phyloP scores from a whole-genome alignment of 768 basidiomycete genomes.

The Asterophora lycoperdoides region DNA sequence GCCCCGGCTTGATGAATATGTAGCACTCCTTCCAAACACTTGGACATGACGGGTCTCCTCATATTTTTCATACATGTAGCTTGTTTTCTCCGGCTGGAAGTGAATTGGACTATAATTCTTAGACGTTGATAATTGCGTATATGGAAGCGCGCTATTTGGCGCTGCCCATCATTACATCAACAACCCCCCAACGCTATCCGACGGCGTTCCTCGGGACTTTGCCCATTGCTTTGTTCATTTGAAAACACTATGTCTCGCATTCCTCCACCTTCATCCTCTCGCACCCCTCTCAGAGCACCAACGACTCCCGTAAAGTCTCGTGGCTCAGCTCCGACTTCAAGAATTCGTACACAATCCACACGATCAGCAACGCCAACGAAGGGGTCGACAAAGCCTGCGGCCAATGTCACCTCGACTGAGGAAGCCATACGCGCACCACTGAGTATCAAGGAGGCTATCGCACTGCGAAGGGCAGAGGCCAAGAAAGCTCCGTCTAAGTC shows the following conservation, averaged over 20 bases:
- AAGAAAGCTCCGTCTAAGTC: constrained; percentile 49
- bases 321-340: constrained; percentile 14
- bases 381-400: constrained; percentile 14
- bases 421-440: constrained; percentile 20
- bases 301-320: constrained; percentile 25
- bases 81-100: too few relatives aligned
- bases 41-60: too few relatives aligned
- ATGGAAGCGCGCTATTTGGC: constrained; percentile 7
- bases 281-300: constrained; percentile 24
- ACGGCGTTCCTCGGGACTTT: not conserved
- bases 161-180: not conserved
- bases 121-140: not conserved
- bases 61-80: too few relatives aligned
- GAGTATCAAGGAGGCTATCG: constrained; percentile 75
- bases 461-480: constrained; percentile 71
- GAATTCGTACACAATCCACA: constrained; percentile 20
- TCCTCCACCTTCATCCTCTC: constrained; percentile 28
- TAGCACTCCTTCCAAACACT: too few relatives aligned
- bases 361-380: constrained; percentile 21
- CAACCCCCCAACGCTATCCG: not conserved
- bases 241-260: constrained; percentile 29
- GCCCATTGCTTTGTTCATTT: too few relatives aligned
- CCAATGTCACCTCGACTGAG: constrained; percentile 7
- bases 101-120: too few relatives aligned
- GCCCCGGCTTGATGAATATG: too few relatives aligned